Evolutionary conservation across 805 yeast species (phyloP).

Genomic region (Cyberlindnera mycetangii): DNA sequence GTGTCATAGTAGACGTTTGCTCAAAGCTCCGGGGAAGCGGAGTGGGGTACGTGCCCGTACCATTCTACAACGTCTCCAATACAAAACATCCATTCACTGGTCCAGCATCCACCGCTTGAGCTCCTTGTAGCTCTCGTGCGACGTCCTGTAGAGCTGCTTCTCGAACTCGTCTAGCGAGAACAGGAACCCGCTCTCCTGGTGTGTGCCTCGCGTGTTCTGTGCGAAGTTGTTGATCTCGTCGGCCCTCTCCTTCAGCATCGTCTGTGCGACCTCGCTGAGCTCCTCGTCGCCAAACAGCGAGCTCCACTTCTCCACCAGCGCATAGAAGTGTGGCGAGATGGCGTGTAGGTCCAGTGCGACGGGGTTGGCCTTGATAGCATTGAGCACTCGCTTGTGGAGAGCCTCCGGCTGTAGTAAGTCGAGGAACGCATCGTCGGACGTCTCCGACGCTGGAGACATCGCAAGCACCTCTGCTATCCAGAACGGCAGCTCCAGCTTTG

Average conservation of each 20-base stretch:
- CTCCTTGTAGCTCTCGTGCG: constrained; percentile 49
- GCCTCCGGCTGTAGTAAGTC: constrained; percentile 71
- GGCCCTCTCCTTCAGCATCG: constrained; percentile 61
- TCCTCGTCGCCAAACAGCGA: constrained; percentile 63
- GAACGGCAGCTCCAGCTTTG: constrained; percentile 75
- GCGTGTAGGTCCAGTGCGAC: constrained; percentile 62
- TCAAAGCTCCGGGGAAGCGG: too few species aligned
- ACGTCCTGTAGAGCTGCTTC: constrained; percentile 48
- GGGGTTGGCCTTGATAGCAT: constrained; percentile 79
- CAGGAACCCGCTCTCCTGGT: constrained; percentile 53
- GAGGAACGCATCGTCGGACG: constrained; percentile 48
- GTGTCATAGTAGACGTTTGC: not conserved
- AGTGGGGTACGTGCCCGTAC: too few species aligned
- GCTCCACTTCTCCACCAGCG: constrained; percentile 75
- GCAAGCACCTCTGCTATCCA: constrained; percentile 89
- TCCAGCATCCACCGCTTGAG: constrained; percentile 40
- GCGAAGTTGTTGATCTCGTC: constrained; percentile 73
- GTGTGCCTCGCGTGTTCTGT: constrained; percentile 31
- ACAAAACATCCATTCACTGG: not conserved
- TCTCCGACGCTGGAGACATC: constrained; percentile 33
- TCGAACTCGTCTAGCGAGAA: constrained; percentile 77
- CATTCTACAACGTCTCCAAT: too few species aligned
- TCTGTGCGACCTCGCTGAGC: constrained; percentile 46
- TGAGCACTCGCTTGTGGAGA: constrained; percentile 60
- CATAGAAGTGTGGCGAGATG: constrained; percentile 64